Evolutionary conservation across 805 yeast species (phyloP).

Genomic region (Nakazawaea wickerhamii): DNA sequence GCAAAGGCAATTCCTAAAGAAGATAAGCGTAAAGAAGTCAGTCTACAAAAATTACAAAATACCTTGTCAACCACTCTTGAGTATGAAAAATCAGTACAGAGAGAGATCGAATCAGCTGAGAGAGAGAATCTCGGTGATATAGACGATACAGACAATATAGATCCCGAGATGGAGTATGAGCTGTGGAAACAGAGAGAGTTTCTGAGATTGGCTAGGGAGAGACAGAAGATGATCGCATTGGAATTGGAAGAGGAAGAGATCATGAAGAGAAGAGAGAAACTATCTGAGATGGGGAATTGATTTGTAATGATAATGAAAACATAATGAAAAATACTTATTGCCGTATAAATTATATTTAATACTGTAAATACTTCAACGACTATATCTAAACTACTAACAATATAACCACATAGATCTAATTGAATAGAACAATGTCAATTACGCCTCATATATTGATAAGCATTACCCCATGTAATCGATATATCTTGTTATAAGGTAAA

Average conservation of each 20-base stretch:
- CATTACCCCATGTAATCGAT: no score
- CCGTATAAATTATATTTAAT: no score
- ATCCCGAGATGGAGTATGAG: conserved; percentile 40
- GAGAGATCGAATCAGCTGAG: conserved; percentile 16
- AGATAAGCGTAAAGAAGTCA: conserved; percentile 15
- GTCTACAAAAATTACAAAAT: conserved; percentile 22
- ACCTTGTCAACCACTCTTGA: conserved; percentile 18
- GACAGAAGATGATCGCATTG: conserved; percentile 17
- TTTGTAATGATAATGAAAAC: not conserved
- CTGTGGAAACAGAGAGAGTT: conserved; percentile 30
- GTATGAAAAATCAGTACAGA: conserved; percentile 19
- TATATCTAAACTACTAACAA: no score
- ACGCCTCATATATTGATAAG: no score
- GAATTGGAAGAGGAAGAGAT: conserved; percentile 24
- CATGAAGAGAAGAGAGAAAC: conserved; percentile 1
- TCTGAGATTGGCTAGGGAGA: conserved; percentile 26
- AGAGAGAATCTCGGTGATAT: conserved; percentile 26
- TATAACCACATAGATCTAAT: no score
- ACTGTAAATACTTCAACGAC: no score
- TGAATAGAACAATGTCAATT: no score
- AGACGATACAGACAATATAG: conserved; percentile 59
- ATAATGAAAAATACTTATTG: no score
- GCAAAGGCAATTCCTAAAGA: not conserved
- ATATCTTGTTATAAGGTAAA: no score
- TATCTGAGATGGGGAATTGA: not conserved